Evolutionary conservation across 2,329 filamentous ascomycete genomes (phyloP).

Genomic region (Colletotrichum eremochloae): DNA sequence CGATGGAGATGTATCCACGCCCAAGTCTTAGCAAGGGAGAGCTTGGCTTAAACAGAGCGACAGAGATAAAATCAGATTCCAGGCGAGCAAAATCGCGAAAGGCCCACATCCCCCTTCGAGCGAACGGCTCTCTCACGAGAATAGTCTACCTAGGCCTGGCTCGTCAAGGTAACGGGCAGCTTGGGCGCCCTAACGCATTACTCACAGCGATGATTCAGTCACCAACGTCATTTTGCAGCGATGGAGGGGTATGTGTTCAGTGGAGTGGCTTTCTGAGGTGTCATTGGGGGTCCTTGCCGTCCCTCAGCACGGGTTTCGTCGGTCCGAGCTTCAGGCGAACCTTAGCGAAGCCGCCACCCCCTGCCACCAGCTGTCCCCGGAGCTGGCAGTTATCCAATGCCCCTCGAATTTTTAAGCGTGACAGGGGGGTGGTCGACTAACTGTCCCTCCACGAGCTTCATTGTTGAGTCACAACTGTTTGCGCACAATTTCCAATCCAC

Average conservation of each 20-base stretch:
- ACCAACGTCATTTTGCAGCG: slow-evolving; percentile 41
- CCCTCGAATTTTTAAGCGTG: slow-evolving; percentile 42
- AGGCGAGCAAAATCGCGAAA: background rate
- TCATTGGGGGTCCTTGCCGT: slow-evolving; percentile 15
- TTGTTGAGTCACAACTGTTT: slow-evolving; percentile 38
- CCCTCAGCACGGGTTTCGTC: slow-evolving; percentile 24
- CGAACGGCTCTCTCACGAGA: background rate
- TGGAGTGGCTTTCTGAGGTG: slow-evolving; percentile 19
- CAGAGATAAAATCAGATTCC: background rate
- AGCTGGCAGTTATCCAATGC: slow-evolving; percentile 32
- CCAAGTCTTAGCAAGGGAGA: background rate
- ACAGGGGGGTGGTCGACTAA: slow-evolving; percentile 28
- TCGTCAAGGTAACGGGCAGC: slow-evolving; percentile 14
- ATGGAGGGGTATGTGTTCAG: slow-evolving; percentile 33
- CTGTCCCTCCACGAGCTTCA: slow-evolving; percentile 36
- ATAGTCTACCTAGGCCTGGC: background rate
- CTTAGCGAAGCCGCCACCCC: slow-evolving; percentile 13
- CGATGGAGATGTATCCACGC: background rate
- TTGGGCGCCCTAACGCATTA: slow-evolving; percentile 34
- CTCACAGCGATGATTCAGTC: slow-evolving; percentile 26
- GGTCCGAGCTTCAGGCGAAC: slow-evolving; percentile 28
- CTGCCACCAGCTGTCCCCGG: slow-evolving; percentile 25
- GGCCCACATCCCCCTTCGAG: background rate
- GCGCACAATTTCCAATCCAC: slow-evolving; percentile 37
- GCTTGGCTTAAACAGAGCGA: background rate